phyloP scores from a whole-genome alignment of 192 early-diverging fungal species.

The Coemansia sp. region DNA sequence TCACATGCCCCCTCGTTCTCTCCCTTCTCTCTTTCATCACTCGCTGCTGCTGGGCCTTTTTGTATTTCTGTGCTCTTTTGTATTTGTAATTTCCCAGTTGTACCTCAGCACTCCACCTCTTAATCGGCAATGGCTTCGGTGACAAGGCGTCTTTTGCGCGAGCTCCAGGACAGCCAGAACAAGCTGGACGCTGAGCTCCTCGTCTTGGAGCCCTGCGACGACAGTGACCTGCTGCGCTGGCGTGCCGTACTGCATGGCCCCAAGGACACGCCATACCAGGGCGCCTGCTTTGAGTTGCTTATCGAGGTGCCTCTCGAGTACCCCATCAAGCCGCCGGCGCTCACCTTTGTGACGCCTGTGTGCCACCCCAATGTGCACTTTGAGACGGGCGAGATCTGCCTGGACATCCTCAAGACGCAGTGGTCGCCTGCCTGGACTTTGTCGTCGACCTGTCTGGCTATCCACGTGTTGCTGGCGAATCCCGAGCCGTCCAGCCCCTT shows the following conservation, averaged over 20 bases:
- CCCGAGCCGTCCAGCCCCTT: constrained; percentile 89
- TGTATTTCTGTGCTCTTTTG: not conserved
- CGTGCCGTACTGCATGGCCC: constrained; percentile 49
- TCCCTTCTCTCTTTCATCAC: no score
- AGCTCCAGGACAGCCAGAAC: constrained; percentile 51
- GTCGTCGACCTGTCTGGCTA: constrained; percentile 76
- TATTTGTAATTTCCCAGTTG: not conserved
- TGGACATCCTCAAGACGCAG: constrained; percentile 89
- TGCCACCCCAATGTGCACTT: constrained; percentile 96
- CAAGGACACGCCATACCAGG: constrained; percentile 48
- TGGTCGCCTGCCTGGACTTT: constrained; percentile 98
- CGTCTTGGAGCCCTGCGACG: constrained; percentile 28
- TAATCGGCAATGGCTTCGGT: constrained; percentile 32
- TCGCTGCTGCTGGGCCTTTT: not conserved
- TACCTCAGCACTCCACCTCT: not conserved
- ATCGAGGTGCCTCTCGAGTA: constrained; percentile 74
- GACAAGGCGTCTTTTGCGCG: constrained; percentile 55
- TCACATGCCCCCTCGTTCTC: no score
- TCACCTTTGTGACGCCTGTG: constrained; percentile 77
- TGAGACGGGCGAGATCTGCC: constrained; percentile 93
- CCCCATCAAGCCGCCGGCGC: constrained; percentile 64
- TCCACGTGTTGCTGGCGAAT: constrained; percentile 74
- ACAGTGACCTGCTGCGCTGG: constrained; percentile 49
- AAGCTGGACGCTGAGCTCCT: constrained; percentile 23
- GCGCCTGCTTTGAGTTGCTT: constrained; percentile 80